phyloP scores from a whole-genome alignment of 2,329 filamentous ascomycete genomes.

The Aspergillus costaricaensis region DNA sequence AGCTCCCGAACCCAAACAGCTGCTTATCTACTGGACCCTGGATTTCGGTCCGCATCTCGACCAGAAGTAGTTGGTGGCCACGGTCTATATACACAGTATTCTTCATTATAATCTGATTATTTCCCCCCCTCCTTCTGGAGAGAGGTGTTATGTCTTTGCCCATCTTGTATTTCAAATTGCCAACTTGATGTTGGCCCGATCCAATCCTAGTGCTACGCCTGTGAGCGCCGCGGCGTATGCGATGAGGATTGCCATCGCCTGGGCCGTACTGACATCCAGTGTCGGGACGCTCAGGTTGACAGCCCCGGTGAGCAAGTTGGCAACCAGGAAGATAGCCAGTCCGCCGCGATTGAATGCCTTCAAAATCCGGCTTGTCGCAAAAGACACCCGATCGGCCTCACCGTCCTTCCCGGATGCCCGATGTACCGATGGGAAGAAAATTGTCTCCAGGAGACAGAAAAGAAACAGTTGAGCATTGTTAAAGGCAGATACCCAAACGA shows the following conservation, averaged over 20 bases:
- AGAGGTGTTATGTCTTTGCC: background rate
- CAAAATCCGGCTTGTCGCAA: constrained; percentile 78
- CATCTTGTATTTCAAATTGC: constrained; percentile 9
- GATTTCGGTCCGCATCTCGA: no score
- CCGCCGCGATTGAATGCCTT: constrained; percentile 87
- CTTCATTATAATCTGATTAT: no score
- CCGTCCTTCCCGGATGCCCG: constrained; percentile 54
- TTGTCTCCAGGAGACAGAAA: constrained; percentile 74
- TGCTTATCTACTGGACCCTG: no score
- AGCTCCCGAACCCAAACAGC: no score
- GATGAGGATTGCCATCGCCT: constrained; percentile 73
- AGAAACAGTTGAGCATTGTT: constrained; percentile 80
- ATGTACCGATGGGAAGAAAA: constrained; percentile 75
- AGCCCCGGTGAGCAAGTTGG: constrained; percentile 84
- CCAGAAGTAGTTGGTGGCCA: no score
- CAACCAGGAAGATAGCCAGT: constrained; percentile 77
- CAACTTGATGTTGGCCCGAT: constrained; percentile 40
- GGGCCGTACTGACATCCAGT: constrained; percentile 64
- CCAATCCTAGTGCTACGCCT: constrained; percentile 57
- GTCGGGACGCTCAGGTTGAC: constrained; percentile 88
- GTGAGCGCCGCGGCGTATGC: constrained; percentile 71
- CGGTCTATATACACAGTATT: no score
- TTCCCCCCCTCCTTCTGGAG: no score
- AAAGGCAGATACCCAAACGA: constrained; percentile 90
- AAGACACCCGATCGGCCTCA: constrained; percentile 65